Percentiles rank a stretch among this genome's conserved stretches.
These are phyloP conservation scores for Epichloe baconii DNA, from an alignment of 2,329 filamentous ascomycete genomes.

Conservation along the genomic window DNA sequence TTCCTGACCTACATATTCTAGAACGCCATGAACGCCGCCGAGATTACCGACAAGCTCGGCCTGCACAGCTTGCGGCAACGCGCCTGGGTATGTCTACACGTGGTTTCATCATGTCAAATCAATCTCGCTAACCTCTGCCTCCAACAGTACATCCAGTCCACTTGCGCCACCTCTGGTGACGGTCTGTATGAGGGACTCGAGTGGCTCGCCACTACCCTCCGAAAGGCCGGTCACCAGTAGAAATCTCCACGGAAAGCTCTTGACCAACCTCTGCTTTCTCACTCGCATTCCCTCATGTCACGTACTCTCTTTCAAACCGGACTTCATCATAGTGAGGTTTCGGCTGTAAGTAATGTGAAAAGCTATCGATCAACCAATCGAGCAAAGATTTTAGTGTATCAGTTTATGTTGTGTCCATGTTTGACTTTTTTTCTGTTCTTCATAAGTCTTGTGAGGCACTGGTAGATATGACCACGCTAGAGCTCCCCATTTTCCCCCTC, in stretches of 20 bases:
- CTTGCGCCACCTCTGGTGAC: conserved; percentile 96
- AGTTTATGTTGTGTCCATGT: conserved; percentile 24
- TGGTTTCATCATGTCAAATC: background rate
- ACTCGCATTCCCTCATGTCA: conserved; percentile 24
- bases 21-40: conserved; percentile 99
- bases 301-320: conserved; percentile 25
- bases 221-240: conserved; percentile 59
- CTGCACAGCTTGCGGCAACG: conserved; percentile 98
- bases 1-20: conserved; percentile 24
- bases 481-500: background rate
- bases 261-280: conserved; percentile 20
- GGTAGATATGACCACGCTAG: conserved; percentile 3
- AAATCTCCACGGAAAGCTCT: conserved; percentile 27
- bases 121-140: conserved; percentile 5
- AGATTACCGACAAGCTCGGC: conserved; percentile 99
- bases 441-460: conserved; percentile 15
- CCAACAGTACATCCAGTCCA: conserved; percentile 91
- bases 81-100: conserved; percentile 69
- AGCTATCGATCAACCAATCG: conserved; percentile 42
- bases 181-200: conserved; percentile 99
- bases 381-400: conserved; percentile 29
- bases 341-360: conserved; percentile 48
- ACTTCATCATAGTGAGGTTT: conserved; percentile 33
- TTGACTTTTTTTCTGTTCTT: conserved; percentile 11
- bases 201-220: conserved; percentile 74